Conservation (phyloP, 1,284 basidiomycete genomes). For the Cryptococcus jaspeensis region DNA sequence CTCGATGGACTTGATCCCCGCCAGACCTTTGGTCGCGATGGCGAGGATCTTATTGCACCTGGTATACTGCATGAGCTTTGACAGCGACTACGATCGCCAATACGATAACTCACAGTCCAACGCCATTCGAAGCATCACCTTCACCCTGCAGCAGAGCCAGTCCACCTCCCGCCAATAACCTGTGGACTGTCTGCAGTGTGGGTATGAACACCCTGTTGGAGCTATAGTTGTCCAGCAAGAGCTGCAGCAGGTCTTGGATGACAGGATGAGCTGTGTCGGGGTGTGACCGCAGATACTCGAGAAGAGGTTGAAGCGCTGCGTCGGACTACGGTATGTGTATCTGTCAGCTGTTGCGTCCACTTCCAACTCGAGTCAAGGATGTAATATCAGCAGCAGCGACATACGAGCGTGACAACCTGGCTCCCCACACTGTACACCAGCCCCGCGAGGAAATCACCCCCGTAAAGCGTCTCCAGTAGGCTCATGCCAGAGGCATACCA, state of each 20-base stretch:
- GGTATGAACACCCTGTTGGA: conserved; percentile 74
- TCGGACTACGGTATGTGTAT: conserved; percentile 8
- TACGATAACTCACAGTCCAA: conserved; percentile 1
- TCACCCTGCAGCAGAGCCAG: conserved; percentile 52
- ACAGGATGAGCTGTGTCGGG: conserved; percentile 55
- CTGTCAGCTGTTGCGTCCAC: too few relatives aligned
- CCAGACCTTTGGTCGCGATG: conserved; percentile 22
- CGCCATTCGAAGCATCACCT: conserved; percentile 58
- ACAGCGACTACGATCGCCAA: not conserved
- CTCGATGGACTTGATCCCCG: conserved; percentile 68
- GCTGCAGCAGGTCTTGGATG: conserved; percentile 60
- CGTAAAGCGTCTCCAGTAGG: conserved; percentile 63
- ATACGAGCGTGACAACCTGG: conserved; percentile 75
- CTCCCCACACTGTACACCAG: conserved; percentile 74
- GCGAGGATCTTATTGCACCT: conserved; percentile 7
- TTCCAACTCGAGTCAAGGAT: too few relatives aligned
- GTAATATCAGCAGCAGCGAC: conserved; percentile 32
- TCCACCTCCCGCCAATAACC: conserved; percentile 57
- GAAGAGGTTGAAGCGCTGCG: conserved; percentile 41
- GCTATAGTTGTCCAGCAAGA: conserved; percentile 55
- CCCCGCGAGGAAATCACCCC: conserved; percentile 61
- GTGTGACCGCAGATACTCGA: conserved; percentile 57
- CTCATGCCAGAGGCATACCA: conserved; percentile 66
- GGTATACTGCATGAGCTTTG: not conserved
- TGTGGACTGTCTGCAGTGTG: conserved; percentile 68